These are phyloP conservation scores for Leptographium procerum DNA, from an alignment of 2,329 filamentous ascomycete genomes.

Conservation along the genomic window DNA sequence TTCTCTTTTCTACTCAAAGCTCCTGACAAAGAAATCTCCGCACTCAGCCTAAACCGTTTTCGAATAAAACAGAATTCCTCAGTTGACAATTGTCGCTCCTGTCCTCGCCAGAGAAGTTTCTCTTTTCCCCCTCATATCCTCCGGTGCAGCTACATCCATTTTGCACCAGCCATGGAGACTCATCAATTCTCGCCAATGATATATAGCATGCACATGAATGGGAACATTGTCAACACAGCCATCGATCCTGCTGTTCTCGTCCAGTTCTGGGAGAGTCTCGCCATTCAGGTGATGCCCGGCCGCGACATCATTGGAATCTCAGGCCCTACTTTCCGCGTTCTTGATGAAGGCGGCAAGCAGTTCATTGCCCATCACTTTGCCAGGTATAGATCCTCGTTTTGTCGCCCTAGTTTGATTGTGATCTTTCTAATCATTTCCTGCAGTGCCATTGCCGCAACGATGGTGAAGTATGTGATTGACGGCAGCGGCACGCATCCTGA, in stretches of 20 bases:
- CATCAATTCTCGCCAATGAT: neutral
- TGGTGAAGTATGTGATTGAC: slow-evolving; percentile 11
- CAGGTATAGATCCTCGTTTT: neutral
- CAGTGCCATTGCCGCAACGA: slow-evolving; percentile 4
- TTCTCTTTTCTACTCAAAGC: neutral
- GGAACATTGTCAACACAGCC: slow-evolving; percentile 4
- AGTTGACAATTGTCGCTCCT: neutral
- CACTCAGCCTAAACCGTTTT: neutral
- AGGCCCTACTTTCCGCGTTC: slow-evolving; percentile 7
- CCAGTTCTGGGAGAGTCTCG: slow-evolving; percentile 8
- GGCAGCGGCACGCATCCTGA: slow-evolving; percentile 8
- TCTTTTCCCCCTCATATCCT: neutral
- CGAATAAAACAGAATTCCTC: neutral
- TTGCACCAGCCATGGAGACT: neutral
- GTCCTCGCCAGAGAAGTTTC: neutral
- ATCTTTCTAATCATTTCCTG: neutral
- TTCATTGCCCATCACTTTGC: slow-evolving; percentile 10
- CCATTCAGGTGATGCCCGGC: slow-evolving; percentile 8
- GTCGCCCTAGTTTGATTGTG: neutral
- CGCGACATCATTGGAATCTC: slow-evolving; percentile 7
- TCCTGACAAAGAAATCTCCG: neutral
- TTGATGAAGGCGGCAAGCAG: slow-evolving; percentile 9
- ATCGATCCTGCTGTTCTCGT: slow-evolving; percentile 6
- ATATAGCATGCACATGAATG: slow-evolving; percentile 6
- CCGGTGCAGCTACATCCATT: neutral